Evolutionary conservation across 768 basidiomycete genomes (phyloP).

Genomic region (Trichaptum fuscoviolaceum): DNA sequence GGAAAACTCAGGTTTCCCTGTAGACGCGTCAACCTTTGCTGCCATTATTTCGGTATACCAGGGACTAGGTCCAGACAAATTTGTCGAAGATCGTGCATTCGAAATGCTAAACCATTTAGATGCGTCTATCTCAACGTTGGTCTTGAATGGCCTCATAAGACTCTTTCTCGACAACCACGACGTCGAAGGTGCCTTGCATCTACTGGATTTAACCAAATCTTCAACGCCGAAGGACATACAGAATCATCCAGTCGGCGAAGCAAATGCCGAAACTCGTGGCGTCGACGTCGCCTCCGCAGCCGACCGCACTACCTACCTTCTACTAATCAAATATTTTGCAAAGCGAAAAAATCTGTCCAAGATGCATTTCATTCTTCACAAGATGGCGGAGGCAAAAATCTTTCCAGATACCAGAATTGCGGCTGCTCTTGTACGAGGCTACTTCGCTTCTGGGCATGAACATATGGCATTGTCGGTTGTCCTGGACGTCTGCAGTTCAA

Average conservation of each 20-base stretch:
- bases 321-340: conserved; percentile 54
- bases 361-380: conserved; percentile 36
- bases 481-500: conserved; percentile 37
- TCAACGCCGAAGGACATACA: neutral
- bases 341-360: conserved; percentile 39
- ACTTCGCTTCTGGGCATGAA: conserved; percentile 41
- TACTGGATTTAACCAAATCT: conserved; percentile 36
- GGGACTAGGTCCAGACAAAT: conserved; percentile 48
- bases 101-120: conserved; percentile 39
- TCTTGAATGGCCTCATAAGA: conserved; percentile 68
- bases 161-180: conserved; percentile 54
- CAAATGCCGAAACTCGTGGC: neutral
- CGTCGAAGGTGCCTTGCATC: conserved; percentile 36
- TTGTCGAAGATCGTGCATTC: conserved; percentile 49
- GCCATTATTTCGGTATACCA: conserved; percentile 55
- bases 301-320: conserved; percentile 55
- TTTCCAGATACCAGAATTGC: conserved; percentile 41
- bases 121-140: conserved; percentile 36
- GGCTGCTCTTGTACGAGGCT: conserved; percentile 53
- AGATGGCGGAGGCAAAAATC: conserved; percentile 39
- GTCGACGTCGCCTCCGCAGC: conserved; percentile 24
- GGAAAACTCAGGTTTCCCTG: conserved; percentile 47
- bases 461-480: conserved; percentile 49
- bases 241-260: neutral
- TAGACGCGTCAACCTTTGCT: conserved; percentile 55